Evolutionary conservation across 1,139 yeast species (phyloP), one percentile per base, ranked within the genome.

Genomic region (Blastobotrys aristatus): DNA sequence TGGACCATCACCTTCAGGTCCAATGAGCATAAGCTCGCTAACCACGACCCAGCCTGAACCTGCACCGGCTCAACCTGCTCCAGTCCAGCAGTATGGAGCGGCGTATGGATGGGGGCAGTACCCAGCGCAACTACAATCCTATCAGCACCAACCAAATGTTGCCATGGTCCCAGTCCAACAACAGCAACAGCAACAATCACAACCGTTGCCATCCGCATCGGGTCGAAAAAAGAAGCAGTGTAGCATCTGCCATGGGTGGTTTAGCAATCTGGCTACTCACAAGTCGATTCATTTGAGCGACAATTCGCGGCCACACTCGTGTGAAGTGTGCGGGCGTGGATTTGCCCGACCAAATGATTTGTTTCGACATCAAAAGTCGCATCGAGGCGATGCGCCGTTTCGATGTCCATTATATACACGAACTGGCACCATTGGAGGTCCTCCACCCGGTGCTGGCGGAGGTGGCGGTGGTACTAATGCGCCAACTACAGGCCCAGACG

Each of bases 261-360:
- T 83, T 65, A 79, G 87, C 49, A 88, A 89, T 63, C 70, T 89
- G 57, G 88, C 94, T 27, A 87, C 96, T 4, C 96, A 89, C 66
- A 80, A 81, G 63, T 78, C 92, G 1, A 85, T 92, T 16, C 96
- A 89, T 63, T 65, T 84, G 46, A 80, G 82, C 48, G 85, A 85
- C 24, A 77, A 82, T 37, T 74, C 81, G 31, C 74, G 95, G 50
- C 95, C 95, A 0, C 90, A 83, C 62, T 72, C 80, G 43, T 89
- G 97, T 66, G 72, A 77, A 45, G 77, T 80, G 38, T 89, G 97
- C 65, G 74, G 76, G 43, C 76, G 96, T 49, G 95, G 95, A 2
- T 89, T 89, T 69, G 88, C 95, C 14, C 73, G 97, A 53, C 84
- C 92, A 37, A 89, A 89, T 63, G 97, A 89, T 66, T 69, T 89